Base-by-base conservation (phyloP, 768 basidiomycete genomes). In the Calvatia gigantea region DNA sequence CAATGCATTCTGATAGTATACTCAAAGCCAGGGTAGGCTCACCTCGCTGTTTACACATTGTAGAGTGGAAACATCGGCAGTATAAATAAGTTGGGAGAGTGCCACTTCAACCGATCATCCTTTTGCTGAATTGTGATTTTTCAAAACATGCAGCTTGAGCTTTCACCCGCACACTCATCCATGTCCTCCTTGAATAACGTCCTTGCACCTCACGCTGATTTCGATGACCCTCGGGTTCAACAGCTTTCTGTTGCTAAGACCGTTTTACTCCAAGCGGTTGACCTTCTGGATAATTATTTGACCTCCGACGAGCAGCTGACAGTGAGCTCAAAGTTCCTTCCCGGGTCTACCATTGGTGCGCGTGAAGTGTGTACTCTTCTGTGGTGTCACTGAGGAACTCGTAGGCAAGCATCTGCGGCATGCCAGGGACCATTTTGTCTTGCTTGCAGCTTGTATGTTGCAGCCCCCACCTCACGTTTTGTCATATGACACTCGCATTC, bases 331-430 rank as follows among this genome's bases (percentile, higher is more conserved):
- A 78, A 82, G 64, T 84, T 80, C 63, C 76, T 94, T 49, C 89
- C 90, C n/a, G 91, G 91, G 14, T 91, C 90, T 8, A 92, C 91
- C 4, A 94, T 94, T 55, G 91, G 91, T 90, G 68, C 56, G 67
- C 62, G 52, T 4, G 32, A 39, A 23, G 44, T 52, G 27, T 31
- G 32, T 51, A 33, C 53, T 32, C 43, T 42, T 37, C 29, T 37
- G 12, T 27, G 6, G 21, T 42, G 35, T 15, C 12, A 43, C 29
- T 46, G 55, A 15, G 57, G 51, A 28, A 51, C 42, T 17, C 15
- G 17, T 59, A 92, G 91, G 91, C 46, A 94, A 94, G 71, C 91
- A 94, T 66, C 66, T 94, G 39, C 84, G 91, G 35, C 91, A 94
- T 75, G 89, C 89, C 21, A 78, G 87, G 53, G 91, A 93, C 64